Evolutionary conservation across 2,329 filamentous ascomycete genomes (phyloP).

Genomic region (Calonectria crousiana): DNA sequence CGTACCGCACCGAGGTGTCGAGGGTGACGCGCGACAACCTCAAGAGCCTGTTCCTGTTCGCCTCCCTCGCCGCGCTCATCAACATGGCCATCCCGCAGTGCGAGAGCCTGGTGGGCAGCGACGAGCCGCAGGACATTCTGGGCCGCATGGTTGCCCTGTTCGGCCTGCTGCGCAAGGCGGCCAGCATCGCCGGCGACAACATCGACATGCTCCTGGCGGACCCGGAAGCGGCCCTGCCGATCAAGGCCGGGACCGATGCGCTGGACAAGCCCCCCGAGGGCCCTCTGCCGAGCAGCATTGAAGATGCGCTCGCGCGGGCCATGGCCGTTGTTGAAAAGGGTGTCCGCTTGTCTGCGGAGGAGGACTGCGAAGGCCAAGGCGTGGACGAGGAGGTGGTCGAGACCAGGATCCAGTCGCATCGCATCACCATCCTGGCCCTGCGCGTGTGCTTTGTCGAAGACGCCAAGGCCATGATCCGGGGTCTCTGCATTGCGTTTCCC

Average conservation of each 20-base stretch:
- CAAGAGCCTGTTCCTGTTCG: conserved; percentile 41
- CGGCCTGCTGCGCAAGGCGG: conserved; percentile 37
- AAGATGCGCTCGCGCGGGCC: conserved; percentile 27
- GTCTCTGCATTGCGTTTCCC: conserved; percentile 49
- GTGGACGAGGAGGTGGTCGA: conserved; percentile 2
- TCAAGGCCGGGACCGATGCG: conserved; percentile 7
- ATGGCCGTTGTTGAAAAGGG: conserved; percentile 31
- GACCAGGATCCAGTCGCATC: conserved; percentile 23
- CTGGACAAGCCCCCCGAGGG: neutral
- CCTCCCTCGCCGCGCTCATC: conserved; percentile 36
- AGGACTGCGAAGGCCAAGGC: neutral
- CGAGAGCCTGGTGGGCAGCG: conserved; percentile 11
- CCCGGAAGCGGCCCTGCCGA: conserved; percentile 2
- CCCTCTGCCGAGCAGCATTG: conserved; percentile 1
- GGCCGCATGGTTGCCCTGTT: conserved; percentile 35
- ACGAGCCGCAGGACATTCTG: conserved; percentile 30
- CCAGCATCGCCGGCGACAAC: conserved; percentile 32
- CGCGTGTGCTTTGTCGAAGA: conserved; percentile 52
- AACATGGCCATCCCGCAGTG: conserved; percentile 43
- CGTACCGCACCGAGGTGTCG: conserved; percentile 37
- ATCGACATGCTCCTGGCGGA: conserved; percentile 30
- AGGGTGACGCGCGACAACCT: conserved; percentile 36
- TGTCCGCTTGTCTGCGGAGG: neutral
- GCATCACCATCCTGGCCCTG: conserved; percentile 46
- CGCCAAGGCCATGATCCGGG: conserved; percentile 45